These are phyloP conservation scores for Daldinia concentrica DNA, from an alignment of 495 filamentous ascomycete species.

Conservation along the genomic window DNA sequence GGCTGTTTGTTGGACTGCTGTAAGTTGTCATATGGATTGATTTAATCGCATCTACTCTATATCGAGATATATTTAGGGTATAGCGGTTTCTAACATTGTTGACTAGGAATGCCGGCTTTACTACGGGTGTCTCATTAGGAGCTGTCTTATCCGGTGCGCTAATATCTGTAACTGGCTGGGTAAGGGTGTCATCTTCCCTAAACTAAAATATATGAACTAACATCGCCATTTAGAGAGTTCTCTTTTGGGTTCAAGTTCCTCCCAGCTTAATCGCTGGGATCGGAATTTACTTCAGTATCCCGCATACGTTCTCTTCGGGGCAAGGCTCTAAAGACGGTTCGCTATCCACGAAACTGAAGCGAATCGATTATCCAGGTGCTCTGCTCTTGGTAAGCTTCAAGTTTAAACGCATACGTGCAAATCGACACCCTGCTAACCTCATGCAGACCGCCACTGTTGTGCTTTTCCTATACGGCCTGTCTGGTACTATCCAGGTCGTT, in stretches of 20 bases:
- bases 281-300: conserved; percentile 68
- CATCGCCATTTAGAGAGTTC: conserved; percentile 60
- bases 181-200: conserved; percentile 50
- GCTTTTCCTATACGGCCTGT: conserved; percentile 72
- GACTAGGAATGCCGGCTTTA: conserved; percentile 61
- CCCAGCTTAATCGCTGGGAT: conserved; percentile 64
- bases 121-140: conserved; percentile 73
- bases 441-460: conserved; percentile 62
- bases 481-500: conserved; percentile 62
- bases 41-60: neutral
- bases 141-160: conserved; percentile 75
- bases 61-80: neutral
- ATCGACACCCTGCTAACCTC: conserved; percentile 15
- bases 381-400: conserved; percentile 63
- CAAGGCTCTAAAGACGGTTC: conserved; percentile 33
- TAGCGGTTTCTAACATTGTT: neutral
- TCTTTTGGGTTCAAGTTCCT: conserved; percentile 75
- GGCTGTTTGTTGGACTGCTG: conserved; percentile 74
- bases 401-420: neutral
- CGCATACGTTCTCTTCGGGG: conserved; percentile 50
- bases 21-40: conserved; percentile 45
- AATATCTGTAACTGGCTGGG: conserved; percentile 71
- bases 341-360: conserved; percentile 60
- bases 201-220: neutral
- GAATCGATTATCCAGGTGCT: conserved; percentile 75